These are phyloP conservation scores for Hanseniaspora lindneri DNA, from an alignment of 805 yeast species.

Conservation along the genomic window DNA sequence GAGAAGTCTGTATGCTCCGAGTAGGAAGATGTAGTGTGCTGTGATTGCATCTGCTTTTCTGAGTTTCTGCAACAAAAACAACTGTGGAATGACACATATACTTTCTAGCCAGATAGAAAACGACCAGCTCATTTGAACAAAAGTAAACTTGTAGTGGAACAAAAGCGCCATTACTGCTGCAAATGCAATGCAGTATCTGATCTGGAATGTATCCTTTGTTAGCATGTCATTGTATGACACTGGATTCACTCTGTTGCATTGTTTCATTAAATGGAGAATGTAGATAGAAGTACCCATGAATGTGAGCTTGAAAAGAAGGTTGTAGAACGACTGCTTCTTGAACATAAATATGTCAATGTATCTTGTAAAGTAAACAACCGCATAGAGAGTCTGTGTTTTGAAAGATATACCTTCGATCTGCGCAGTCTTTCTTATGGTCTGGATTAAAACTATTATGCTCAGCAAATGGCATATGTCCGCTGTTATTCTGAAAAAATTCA, in stretches of 20 bases:
- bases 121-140: constrained; percentile 66
- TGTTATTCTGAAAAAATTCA: constrained; percentile 35
- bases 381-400: constrained; percentile 76
- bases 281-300: constrained; percentile 67
- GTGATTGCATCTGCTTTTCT: constrained; percentile 84
- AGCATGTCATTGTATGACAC: constrained; percentile 43
- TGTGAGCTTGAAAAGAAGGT: constrained; percentile 66
- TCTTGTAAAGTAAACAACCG: constrained; percentile 58
- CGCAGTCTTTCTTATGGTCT: constrained; percentile 49
- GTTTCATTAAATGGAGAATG: constrained; percentile 58
- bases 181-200: constrained; percentile 56
- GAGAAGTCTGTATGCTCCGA: constrained; percentile 79
- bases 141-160: constrained; percentile 52
- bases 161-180: constrained; percentile 47
- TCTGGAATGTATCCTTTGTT: constrained; percentile 60
- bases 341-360: constrained; percentile 46
- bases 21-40: constrained; percentile 82
- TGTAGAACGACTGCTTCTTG: constrained; percentile 56
- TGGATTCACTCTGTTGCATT: constrained; percentile 36
- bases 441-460: constrained; percentile 63
- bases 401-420: constrained; percentile 76
- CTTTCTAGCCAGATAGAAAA: constrained; percentile 88
- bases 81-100: constrained; percentile 83
- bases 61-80: constrained; percentile 76
- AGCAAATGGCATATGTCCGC: constrained; percentile 80